Conservation (phyloP, 1,284 basidiomycete species). For the Microbotryum violaceum region DNA sequence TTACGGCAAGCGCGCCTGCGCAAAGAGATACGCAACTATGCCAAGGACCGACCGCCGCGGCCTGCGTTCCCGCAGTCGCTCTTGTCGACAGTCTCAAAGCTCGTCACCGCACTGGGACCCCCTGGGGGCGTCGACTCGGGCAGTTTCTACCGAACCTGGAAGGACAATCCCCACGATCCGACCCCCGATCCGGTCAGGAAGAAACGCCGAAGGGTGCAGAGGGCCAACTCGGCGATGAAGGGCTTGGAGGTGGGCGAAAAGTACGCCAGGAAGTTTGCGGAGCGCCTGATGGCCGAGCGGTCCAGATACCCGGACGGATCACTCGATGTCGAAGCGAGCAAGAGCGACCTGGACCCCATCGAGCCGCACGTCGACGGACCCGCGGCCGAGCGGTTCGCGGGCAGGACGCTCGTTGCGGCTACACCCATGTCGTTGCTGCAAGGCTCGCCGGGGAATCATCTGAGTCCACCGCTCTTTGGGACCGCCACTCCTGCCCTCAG, state of each 20-base stretch:
- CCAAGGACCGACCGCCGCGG: constrained; percentile 19
- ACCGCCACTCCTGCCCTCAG: background rate
- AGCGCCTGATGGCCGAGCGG: background rate
- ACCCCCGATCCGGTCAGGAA: background rate
- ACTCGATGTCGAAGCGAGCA: background rate
- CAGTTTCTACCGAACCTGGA: background rate
- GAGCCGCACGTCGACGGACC: background rate
- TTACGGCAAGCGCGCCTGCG: background rate
- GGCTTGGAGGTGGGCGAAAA: constrained; percentile 12
- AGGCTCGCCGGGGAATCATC: background rate
- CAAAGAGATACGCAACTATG: background rate
- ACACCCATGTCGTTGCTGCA: constrained; percentile 13
- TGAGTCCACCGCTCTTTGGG: constrained; percentile 1
- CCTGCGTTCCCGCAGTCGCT: constrained; percentile 19
- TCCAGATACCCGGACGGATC: background rate
- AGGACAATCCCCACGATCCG: background rate
- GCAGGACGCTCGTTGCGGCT: background rate
- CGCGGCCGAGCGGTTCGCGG: too few relatives aligned
- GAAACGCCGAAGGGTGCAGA: constrained; percentile 6
- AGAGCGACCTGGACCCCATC: too few relatives aligned
- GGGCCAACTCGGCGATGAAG: constrained; percentile 20
- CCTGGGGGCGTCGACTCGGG: constrained; percentile 15
- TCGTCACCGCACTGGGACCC: constrained; percentile 19
- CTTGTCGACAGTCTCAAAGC: constrained; percentile 6
- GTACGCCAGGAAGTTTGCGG: constrained; percentile 6